These are phyloP conservation scores for Zanthoxylum bungeanum DNA, from an alignment of 345 rosid species.

Conservation along the genomic window DNA sequence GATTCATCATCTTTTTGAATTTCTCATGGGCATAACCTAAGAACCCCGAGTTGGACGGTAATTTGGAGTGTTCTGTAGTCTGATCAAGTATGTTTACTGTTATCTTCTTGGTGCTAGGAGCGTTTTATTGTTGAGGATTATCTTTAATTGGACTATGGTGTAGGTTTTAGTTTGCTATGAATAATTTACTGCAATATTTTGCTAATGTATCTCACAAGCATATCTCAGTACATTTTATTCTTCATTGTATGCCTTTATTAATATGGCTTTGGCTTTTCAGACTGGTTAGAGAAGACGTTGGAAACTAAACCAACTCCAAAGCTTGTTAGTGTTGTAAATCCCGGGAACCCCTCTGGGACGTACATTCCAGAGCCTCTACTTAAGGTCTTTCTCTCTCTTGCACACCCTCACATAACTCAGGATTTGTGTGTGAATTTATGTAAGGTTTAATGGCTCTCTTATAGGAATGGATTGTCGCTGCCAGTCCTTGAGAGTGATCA, in stretches of 20 bases:
- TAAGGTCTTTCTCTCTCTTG: conserved; percentile 41
- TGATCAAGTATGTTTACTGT: not conserved
- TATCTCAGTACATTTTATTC: not conserved
- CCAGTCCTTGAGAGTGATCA: not conserved
- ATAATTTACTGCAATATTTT: not conserved
- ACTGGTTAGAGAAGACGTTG: conserved; percentile 72
- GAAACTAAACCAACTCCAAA: conserved; percentile 81
- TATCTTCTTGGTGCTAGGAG: not conserved
- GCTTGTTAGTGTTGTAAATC: conserved; percentile 91
- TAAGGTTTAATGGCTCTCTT: not conserved
- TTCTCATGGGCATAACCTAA: not conserved
- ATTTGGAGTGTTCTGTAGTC: not conserved
- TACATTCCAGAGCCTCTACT: conserved; percentile 84
- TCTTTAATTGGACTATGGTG: not conserved
- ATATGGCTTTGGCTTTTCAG: conserved; percentile 38
- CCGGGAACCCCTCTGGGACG: conserved; percentile 94
- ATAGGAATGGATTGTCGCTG: not conserved
- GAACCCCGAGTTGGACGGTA: not conserved
- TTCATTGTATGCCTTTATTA: not conserved
- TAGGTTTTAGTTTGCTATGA: not conserved
- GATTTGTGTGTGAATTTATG: conserved; percentile 1
- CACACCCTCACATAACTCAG: not conserved
- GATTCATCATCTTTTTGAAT: not conserved
- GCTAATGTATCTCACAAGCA: not conserved
- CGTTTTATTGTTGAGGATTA: not conserved